These are phyloP conservation scores for Tympanopsis confertula DNA, from an alignment of 2,329 filamentous ascomycete species.

Conservation along the genomic window DNA sequence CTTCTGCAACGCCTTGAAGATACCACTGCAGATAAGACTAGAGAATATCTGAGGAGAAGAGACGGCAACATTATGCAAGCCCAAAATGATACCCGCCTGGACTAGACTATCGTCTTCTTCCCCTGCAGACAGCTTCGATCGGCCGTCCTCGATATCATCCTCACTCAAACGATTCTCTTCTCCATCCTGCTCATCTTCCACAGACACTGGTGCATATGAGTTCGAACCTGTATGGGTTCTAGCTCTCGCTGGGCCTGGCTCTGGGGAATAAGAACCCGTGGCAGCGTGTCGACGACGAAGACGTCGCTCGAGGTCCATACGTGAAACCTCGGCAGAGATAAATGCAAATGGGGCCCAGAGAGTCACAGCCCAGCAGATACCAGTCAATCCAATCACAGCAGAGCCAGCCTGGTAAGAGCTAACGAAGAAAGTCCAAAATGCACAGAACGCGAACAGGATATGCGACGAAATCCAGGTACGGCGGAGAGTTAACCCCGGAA, in stretches of 20 bases:
- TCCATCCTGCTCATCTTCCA: neutral
- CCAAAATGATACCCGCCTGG: slow-evolving; percentile 80
- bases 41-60: slow-evolving; percentile 85
- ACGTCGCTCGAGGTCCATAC: slow-evolving; percentile 59
- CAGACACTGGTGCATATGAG: too few species aligned
- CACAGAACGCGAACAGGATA: slow-evolving; percentile 69
- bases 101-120: slow-evolving; percentile 51
- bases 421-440: slow-evolving; percentile 75
- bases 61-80: slow-evolving; percentile 91
- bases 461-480: slow-evolving; percentile 79
- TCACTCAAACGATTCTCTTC: slow-evolving; percentile 2
- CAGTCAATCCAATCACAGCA: slow-evolving; percentile 66
- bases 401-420: slow-evolving; percentile 61
- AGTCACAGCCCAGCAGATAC: slow-evolving; percentile 84
- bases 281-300: slow-evolving; percentile 17
- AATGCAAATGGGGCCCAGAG: slow-evolving; percentile 93
- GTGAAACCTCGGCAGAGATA: slow-evolving; percentile 83
- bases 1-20: slow-evolving; percentile 81
- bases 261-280: too few species aligned
- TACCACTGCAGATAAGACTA: slow-evolving; percentile 69
- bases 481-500: slow-evolving; percentile 76
- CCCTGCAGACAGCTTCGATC: neutral
- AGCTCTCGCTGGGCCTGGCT: too few species aligned
- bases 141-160: slow-evolving; percentile 4
- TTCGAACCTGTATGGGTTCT: neutral